Evolutionary conservation across 441 rosid species (phyloP), one percentile per base, ranked within the genome.

Genomic region (Gossypium schwendimanii): DNA sequence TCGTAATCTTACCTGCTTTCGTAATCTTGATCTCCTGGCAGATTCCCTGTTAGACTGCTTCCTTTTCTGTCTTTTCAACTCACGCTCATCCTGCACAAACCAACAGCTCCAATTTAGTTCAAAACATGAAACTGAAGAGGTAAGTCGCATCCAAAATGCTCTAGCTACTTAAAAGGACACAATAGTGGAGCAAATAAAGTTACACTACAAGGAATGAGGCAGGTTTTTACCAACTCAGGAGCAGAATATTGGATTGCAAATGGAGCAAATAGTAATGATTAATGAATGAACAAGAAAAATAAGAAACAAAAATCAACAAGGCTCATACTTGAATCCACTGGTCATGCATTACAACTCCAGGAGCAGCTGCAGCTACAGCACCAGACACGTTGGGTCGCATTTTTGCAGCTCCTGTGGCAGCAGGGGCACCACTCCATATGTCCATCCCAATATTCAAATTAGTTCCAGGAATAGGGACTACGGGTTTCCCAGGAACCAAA

Each of bases 361-460:
- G 14, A 41, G 47, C 47, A 41, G 47, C 47, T 41, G 47, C 47
- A 41, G 87, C 75, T 21, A 81, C 69, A 71, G 82, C 83, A 67
- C 83, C 85, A 12, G 88, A 75, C 41, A 82, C 57, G 31, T 81
- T 78, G 53, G 84, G 76, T 79, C 88, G 80, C 79, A 89, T 76
- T 82, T 89, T 93, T 63, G 88, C 76, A 65, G 87, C 77, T 75
- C 89, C 96, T 70, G 85, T 82, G 70, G 89, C 76, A 63, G 85
- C 88, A 47, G 91, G 41, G 73, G 98, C 80, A 24, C 82, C 80
- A 77, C 80, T 88, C 94, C 94, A 91, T 36, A 87, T 78, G 70
- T 89, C 97, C 92, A 96, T 91, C 71, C 97, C 99, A 2, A 93
- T 91, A 76, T 93, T 93, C 73, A 93, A 84, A 81, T 86, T 89